These are phyloP conservation scores for Pichia sp. DNA, from an alignment of 1,139 yeast genomes.

Conservation along the genomic window DNA sequence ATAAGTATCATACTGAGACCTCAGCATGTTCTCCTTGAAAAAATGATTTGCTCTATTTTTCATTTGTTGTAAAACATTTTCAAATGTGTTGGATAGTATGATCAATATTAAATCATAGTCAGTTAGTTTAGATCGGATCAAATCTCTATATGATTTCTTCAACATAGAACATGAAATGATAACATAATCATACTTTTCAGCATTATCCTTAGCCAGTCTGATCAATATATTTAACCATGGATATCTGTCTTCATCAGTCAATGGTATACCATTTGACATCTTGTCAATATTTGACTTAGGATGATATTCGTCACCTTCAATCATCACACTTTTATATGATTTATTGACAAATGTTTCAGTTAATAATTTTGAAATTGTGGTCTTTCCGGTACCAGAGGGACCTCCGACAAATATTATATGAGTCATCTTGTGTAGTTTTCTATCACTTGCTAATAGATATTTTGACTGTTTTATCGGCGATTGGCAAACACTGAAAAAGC, in stretches of 20 bases:
- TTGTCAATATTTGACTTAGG: constrained; percentile 63
- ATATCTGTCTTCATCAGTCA: constrained; percentile 87
- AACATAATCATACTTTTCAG: constrained; percentile 30
- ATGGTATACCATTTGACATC: constrained; percentile 74
- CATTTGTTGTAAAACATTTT: constrained; percentile 56
- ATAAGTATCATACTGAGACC: constrained; percentile 68
- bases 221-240: constrained; percentile 68
- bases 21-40: constrained; percentile 81
- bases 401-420: constrained; percentile 49
- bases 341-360: constrained; percentile 29
- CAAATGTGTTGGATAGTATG: constrained; percentile 59
- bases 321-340: constrained; percentile 39
- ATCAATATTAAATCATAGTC: constrained; percentile 12
- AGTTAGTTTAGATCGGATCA: constrained; percentile 36
- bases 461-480: neutral
- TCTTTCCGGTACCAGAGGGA: constrained; percentile 92
- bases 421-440: neutral
- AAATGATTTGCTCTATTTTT: constrained; percentile 61
- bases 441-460: too few species aligned
- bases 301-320: constrained; percentile 85
- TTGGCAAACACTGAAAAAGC: too few species aligned
- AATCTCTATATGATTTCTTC: constrained; percentile 64
- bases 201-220: constrained; percentile 34
- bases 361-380: constrained; percentile 62
- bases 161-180: constrained; percentile 83